These are phyloP conservation scores for Lycium ferocissimum DNA, from an alignment of 257 asterid genomes.

Conservation along the genomic window DNA sequence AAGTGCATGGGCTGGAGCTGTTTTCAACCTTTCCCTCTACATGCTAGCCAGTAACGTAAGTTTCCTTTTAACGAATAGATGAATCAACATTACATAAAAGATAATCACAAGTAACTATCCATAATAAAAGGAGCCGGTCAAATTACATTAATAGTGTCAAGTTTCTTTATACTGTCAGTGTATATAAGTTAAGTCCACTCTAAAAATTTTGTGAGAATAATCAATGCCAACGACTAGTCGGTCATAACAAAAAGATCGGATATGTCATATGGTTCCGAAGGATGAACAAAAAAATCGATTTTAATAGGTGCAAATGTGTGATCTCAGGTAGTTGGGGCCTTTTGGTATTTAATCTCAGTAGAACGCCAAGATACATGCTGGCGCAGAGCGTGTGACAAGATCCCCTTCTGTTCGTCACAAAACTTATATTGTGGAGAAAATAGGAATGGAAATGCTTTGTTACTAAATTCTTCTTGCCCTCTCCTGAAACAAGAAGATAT, in stretches of 20 bases:
- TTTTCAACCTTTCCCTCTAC: slow-evolving; percentile 65
- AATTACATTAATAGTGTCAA: background rate
- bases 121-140: background rate
- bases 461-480: slow-evolving; percentile 53
- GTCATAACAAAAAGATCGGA: too few species aligned
- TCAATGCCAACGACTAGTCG: background rate
- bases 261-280: too few species aligned
- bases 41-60: slow-evolving; percentile 76
- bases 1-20: slow-evolving; percentile 78
- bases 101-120: background rate
- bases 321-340: slow-evolving; percentile 58
- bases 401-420: background rate
- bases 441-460: slow-evolving; percentile 27
- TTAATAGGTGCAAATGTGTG: background rate
- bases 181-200: background rate
- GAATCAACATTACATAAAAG: background rate
- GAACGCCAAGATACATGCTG: slow-evolving; percentile 69
- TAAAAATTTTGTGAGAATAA: background rate
- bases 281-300: background rate
- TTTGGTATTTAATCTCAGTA: slow-evolving; percentile 69
- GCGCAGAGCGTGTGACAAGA: slow-evolving; percentile 47
- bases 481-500: slow-evolving; percentile 46
- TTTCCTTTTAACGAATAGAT: background rate
- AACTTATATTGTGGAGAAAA: slow-evolving; percentile 47
- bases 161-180: background rate